phyloP scores from a whole-genome alignment of 73 alveolate genomes.

The Paramecium caudatum region DNA sequence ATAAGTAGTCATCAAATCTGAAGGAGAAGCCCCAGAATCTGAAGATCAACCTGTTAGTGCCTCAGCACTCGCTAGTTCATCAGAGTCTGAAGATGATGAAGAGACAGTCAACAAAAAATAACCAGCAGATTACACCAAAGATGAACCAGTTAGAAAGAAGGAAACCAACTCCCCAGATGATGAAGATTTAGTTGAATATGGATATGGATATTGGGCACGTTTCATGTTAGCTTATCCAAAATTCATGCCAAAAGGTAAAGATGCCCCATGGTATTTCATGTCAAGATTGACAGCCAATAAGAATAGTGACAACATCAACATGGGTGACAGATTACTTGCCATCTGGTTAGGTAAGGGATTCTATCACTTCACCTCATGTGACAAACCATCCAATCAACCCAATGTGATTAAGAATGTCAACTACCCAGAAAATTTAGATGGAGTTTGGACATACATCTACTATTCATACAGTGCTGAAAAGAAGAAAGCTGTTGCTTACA shows the following conservation, averaged over 20 bases:
- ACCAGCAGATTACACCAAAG: slow-evolving; percentile 1
- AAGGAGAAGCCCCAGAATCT: background rate
- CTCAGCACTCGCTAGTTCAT: slow-evolving; percentile 31
- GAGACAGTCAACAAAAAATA: slow-evolving; percentile 30
- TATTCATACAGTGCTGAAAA: slow-evolving; percentile 57
- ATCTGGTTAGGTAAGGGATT: slow-evolving; percentile 66
- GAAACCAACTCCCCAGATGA: background rate
- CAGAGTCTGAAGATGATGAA: slow-evolving; percentile 63
- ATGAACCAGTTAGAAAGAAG: background rate
- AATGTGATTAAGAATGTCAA: slow-evolving; percentile 42
- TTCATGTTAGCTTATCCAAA: slow-evolving; percentile 61
- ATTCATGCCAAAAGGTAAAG: slow-evolving; percentile 20
- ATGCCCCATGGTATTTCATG: slow-evolving; percentile 67
- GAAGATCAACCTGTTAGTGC: slow-evolving; percentile 51
- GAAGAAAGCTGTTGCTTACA: slow-evolving; percentile 53
- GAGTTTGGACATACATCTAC: slow-evolving; percentile 68
- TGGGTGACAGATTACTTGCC: slow-evolving; percentile 67
- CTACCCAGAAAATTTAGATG: slow-evolving; percentile 31
- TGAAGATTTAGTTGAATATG: slow-evolving; percentile 52
- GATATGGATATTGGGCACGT: slow-evolving; percentile 66
- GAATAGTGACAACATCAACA: background rate
- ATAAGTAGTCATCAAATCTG: background rate
- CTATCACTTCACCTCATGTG: slow-evolving; percentile 51
- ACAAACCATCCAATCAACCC: background rate
- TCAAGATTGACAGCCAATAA: slow-evolving; percentile 49